These are phyloP conservation scores for Dothideomycetes sp. DNA, from an alignment of 2,329 filamentous ascomycete species.

Conservation along the genomic window DNA sequence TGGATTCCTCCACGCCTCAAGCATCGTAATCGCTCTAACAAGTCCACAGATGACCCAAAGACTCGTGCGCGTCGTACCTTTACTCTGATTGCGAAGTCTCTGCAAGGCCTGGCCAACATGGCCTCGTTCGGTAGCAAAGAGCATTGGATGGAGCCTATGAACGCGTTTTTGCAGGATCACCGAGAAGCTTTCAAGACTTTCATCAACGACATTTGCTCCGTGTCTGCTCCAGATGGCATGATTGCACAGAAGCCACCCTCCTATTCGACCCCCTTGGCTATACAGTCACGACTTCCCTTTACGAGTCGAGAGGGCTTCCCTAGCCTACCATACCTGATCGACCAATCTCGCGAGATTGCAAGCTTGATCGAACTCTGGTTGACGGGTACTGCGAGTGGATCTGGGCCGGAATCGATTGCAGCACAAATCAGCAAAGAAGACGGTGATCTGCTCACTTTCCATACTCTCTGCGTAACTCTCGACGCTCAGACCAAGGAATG, in stretches of 20 bases:
- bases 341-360: slow-evolving; percentile 77
- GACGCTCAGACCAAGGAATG: slow-evolving; percentile 42
- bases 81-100: slow-evolving; percentile 82
- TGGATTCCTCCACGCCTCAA: neutral
- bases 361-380: slow-evolving; percentile 75
- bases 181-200: slow-evolving; percentile 76
- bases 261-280: slow-evolving; percentile 87
- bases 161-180: slow-evolving; percentile 68
- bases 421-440: slow-evolving; percentile 23
- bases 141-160: slow-evolving; percentile 99
- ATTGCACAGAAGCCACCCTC: slow-evolving; percentile 53
- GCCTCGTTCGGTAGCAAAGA: slow-evolving; percentile 90
- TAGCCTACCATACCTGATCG: slow-evolving; percentile 84
- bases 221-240: slow-evolving; percentile 40
- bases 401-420: slow-evolving; percentile 6
- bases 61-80: slow-evolving; percentile 76
- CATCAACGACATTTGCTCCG: slow-evolving; percentile 69
- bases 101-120: slow-evolving; percentile 85
- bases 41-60: slow-evolving; percentile 63
- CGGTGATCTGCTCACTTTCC: slow-evolving; percentile 41
- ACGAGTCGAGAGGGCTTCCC: slow-evolving; percentile 86
- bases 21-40: slow-evolving; percentile 13
- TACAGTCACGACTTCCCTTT: slow-evolving; percentile 70
- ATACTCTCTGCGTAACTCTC: slow-evolving; percentile 39
- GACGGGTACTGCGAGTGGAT: slow-evolving; percentile 35